These are phyloP conservation scores for Amaranthus hypochondriacus DNA, from an alignment of 148 eudicot species.

Conservation along the genomic window DNA sequence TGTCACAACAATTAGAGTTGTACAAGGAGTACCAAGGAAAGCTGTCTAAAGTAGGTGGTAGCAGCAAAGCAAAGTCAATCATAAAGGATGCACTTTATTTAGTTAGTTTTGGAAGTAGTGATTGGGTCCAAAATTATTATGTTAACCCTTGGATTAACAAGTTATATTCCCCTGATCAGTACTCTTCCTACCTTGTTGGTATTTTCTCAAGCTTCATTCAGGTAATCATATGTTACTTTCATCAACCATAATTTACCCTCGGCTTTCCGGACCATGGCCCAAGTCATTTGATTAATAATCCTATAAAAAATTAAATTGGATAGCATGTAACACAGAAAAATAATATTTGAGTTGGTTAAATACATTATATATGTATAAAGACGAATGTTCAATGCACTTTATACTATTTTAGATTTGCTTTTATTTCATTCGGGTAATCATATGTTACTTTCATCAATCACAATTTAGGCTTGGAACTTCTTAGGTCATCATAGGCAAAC, in stretches of 20 bases:
- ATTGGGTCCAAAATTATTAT: constrained; percentile 81
- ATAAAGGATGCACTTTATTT: constrained; percentile 56
- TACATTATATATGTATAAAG: no score
- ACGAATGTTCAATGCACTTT: no score
- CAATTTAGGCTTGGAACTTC: no score
- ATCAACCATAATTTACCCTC: neutral
- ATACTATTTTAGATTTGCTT: no score
- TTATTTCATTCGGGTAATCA: no score
- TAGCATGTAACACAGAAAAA: no score
- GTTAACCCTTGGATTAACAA: constrained; percentile 68
- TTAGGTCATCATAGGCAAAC: no score
- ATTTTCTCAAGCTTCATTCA: constrained; percentile 51
- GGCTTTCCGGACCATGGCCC: no score
- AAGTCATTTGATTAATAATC: no score
- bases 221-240: constrained; percentile 31
- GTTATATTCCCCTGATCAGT: constrained; percentile 63
- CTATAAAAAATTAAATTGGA: no score
- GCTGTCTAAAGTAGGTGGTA: constrained; percentile 57
- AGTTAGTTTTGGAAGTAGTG: constrained; percentile 72
- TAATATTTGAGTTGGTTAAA: no score
- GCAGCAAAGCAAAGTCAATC: constrained; percentile 56
- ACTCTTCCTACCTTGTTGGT: constrained; percentile 55
- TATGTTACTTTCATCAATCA: no score
- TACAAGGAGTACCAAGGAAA: constrained; percentile 86
- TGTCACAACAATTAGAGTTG: constrained; percentile 65